These are phyloP conservation scores for Astragalus membranaceus DNA, from an alignment of 306 rosid species.

Conservation along the genomic window DNA sequence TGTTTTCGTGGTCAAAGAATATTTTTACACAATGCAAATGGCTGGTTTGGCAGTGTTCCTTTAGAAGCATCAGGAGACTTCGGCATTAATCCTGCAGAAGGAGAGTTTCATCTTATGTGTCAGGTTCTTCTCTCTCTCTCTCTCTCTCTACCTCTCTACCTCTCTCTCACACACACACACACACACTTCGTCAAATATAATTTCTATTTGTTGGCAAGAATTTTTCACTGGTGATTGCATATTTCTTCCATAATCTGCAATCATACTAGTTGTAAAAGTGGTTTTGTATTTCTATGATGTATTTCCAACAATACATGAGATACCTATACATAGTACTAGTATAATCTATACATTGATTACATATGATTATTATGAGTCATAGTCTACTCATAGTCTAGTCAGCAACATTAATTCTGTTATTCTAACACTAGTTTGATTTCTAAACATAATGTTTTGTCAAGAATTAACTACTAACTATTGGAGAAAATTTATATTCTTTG, in stretches of 20 bases:
- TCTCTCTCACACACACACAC: not conserved
- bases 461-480: not conserved
- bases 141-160: not conserved
- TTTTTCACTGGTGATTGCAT: not conserved
- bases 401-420: too few relatives aligned
- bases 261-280: not conserved
- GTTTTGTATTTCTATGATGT: too few relatives aligned
- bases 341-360: too few relatives aligned
- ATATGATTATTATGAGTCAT: too few relatives aligned
- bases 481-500: not conserved
- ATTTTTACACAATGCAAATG: conserved; percentile 88
- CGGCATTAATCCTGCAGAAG: conserved; percentile 93
- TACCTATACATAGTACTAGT: too few relatives aligned
- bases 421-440: too few relatives aligned
- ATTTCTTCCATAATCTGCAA: not conserved
- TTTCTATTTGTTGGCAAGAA: not conserved
- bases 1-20: conserved; percentile 94
- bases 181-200: not conserved
- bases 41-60: conserved; percentile 87
- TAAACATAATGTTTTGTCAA: not conserved
- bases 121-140: conserved; percentile 44
- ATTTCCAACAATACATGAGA: too few relatives aligned
- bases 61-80: conserved; percentile 96
- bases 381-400: too few relatives aligned
- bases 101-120: conserved; percentile 97